A percentile compares a stretch with the other conserved stretches of the same genome.
phyloP scores from a whole-genome alignment of 2,329 filamentous ascomycete genomes.

The Talaromyces atroroseus region DNA sequence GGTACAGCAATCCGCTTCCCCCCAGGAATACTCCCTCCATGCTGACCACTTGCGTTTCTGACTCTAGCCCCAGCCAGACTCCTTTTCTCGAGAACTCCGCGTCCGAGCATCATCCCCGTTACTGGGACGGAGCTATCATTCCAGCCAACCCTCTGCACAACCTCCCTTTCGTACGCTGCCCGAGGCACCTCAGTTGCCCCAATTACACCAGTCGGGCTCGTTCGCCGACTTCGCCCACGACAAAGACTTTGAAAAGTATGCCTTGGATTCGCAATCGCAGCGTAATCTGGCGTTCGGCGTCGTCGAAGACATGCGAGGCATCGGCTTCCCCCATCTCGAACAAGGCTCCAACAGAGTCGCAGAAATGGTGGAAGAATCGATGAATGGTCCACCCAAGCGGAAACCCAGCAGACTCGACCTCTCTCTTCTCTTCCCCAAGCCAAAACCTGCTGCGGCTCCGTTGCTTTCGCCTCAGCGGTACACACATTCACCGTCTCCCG shows the following conservation, averaged over 20 bases:
- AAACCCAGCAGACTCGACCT: constrained; percentile 39
- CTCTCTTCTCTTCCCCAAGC: constrained; percentile 39
- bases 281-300: constrained; percentile 12
- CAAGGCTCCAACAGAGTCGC: constrained; percentile 7
- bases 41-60: neutral
- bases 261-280: constrained; percentile 13
- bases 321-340: constrained; percentile 10
- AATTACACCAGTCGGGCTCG: constrained; percentile 10
- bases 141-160: constrained; percentile 2
- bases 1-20: neutral
- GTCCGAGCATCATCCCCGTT: constrained; percentile 16
- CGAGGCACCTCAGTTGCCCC: constrained; percentile 2
- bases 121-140: constrained; percentile 15
- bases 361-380: neutral
- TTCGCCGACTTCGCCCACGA: neutral
- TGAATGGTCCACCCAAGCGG: constrained; percentile 24
- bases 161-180: neutral
- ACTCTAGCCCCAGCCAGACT: neutral
- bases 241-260: constrained; percentile 8
- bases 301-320: constrained; percentile 11
- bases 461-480: constrained; percentile 40
- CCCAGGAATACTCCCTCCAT: neutral
- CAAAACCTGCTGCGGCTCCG: constrained; percentile 26
- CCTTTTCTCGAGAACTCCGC: constrained; percentile 11
- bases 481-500: constrained; percentile 36